Base-by-base conservation (phyloP, 2,329 filamentous ascomycete genomes). In the Neonectria hederae region DNA sequence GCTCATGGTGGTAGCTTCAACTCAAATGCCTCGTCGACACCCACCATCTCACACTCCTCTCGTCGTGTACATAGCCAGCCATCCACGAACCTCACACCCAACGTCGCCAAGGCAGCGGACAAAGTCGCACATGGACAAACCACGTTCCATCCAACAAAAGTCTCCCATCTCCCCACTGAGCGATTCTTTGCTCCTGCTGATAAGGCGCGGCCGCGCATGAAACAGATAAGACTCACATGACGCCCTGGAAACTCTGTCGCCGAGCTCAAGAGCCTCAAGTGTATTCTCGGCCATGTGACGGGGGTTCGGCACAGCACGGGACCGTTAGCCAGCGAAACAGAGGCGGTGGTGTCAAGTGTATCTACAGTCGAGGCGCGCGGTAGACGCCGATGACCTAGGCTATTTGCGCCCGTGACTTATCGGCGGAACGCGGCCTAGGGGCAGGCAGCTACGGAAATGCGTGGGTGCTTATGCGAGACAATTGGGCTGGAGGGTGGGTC, bases 391-490 rank as follows among this genome's bases (percentile, higher is more conserved):
- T 32, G 48, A 51, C 48, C n/a, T 32, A 32, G 28, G 48, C 48
- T 13, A 26, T 19, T 8, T 48, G 48, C 38, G 48, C n/a, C 26
- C n/a, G 48, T 51, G 48, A 51, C 48, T 51, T 51, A 51, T 51
- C 48, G n/a, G 48, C 30, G 48, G 8, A 51, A 51, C 28, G 17
- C n/a, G 21, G 46, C 45, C 43, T 19, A 19, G 35, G 17, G 59
- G 35, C 28, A 45, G 54, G 30, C 45, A 53, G n/a, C 38, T 8
- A 38, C 52, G 35, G 46, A 6, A 38, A 9, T 38, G 17, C 35
- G 35, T 38, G 35, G 35, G 35, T 38, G 35, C 35, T 38, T 21
- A 21, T 13, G 14, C 21, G 21, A 38, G 46, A 55, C 59, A 54
- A 13, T 32, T 38, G 14, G 43, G 26, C 42, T 46, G 30, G n/a